Base-by-base conservation (phyloP, 1,284 basidiomycete species). In the Retiboletus flavoniger region DNA sequence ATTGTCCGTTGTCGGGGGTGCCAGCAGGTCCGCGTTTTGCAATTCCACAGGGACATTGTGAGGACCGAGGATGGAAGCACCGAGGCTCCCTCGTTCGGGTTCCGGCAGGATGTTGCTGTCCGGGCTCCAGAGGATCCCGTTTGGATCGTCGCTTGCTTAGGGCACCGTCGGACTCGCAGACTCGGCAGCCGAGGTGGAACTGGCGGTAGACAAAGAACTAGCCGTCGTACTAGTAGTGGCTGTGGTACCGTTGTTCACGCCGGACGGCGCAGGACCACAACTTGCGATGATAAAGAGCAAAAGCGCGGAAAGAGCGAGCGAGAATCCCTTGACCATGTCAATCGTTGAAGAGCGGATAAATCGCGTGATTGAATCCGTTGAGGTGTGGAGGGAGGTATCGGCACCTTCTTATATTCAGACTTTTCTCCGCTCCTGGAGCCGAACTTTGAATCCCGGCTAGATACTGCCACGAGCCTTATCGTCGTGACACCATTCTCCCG, bases 1-100 rank as follows among this genome's bases (percentile, higher is more conserved):
- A 36, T 55, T 65, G 60, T 85, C 83, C 0, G 81, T 83, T 10
- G 72, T 72, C 1, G 83, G 83, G 11, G 79, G 79, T 3, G 77
- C 75, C 0, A 83, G 55, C 0, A 70, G 39, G 52, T 84, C 83
- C 6, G 79, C 69, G 47, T 79, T 80, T 60, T 80, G 66, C 21
- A 75, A 53, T 39, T 79, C 78, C 3, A 83, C 4, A 3, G 73
- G 72, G 4, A 73, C 46, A 57, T 84, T 82, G 16, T 77, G 66
- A 0, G 79, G 79, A 1, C 79, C 81, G 13, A 82, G 63, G 29
- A 82, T 73, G 3, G 64, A 60, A 1, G 72, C 72, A 4, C 78
- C 78, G 0, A 72, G 58, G 3, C 57, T 47, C 8, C 73, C 74
- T 31, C 77, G 69, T 2, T 69, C 62, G 1, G 78, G 71, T 43